Percentiles rank a stretch among this genome's conserved stretches.
These are phyloP conservation scores for Medicago ruthenica DNA, from an alignment of 306 rosid genomes.

Conservation along the genomic window DNA sequence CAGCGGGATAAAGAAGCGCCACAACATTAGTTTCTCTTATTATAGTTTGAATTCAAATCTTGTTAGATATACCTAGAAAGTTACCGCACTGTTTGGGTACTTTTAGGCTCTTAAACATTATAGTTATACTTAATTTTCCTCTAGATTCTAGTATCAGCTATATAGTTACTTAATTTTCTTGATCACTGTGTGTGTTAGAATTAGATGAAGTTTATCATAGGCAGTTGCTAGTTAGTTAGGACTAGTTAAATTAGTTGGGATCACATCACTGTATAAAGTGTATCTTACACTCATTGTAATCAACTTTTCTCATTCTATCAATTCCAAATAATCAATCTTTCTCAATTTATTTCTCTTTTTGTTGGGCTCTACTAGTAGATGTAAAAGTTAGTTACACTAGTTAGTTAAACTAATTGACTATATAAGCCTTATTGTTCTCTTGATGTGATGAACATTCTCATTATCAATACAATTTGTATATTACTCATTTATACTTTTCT, in stretches of 20 bases:
- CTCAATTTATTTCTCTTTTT: not conserved
- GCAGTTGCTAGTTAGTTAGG: not conserved
- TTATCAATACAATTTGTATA: not conserved
- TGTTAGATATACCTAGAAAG: not conserved
- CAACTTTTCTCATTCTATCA: not conserved
- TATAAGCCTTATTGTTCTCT: no score
- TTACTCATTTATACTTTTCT: no score
- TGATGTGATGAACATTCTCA: no score
- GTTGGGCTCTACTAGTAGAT: not conserved
- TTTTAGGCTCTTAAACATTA: not conserved
- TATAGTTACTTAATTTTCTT: not conserved
- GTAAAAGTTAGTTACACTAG: no score
- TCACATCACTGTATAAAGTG: not conserved
- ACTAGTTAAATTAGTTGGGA: not conserved
- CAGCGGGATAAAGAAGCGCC: no score
- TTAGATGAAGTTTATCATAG: not conserved
- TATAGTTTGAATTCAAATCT: not conserved
- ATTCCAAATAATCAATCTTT: constrained; percentile 1
- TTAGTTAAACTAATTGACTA: no score
- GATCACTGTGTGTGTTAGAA: not conserved
- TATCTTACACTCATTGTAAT: constrained; percentile 3
- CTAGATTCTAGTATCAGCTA: not conserved
- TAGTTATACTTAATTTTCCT: not conserved
- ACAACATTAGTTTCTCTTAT: not conserved
- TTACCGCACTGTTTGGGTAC: not conserved